Base-by-base conservation (phyloP, 164 flowering plant genomes). In the Brasenia schreberi region DNA sequence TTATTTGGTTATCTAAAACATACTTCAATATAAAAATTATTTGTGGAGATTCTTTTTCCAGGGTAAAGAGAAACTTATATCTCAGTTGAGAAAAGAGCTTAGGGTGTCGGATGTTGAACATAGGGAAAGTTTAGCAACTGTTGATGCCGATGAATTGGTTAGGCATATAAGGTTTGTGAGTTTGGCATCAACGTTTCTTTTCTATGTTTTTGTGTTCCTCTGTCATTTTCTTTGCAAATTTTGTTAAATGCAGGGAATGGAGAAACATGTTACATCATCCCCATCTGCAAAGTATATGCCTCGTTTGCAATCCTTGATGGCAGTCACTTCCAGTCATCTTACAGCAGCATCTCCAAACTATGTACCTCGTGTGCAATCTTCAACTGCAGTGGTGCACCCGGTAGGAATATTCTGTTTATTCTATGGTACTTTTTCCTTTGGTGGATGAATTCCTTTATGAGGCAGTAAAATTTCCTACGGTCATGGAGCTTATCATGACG, bases 81-180 rank as follows among this genome's bases (percentile, higher is more conserved):
- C 80, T 12, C 66, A 69, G 59, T 69, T 81, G 67, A 66, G 81
- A 33, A 78, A 77, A 66, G 81, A 81, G 59, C 81, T 78, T 43
- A 76, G 72, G 65, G 77, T 81, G 43, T 72, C 81, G 42, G 81
- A 78, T 64, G 18, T 61, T 49, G 81, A 81, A 66, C 80, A 81
- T 56, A 72, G 81, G 69, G 77, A 76, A 68, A 63, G 74, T 45
- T 78, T 74, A 49, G 64, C 61, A 39, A 71, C 70, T 65, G 69
- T 77, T 33, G 69, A 78, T 68, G 72, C 75, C 9, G 77, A 81
- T 66, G 73, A 75, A 18, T 65, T 70, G 7, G 66, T 78, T 27
- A 76, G 64, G 69, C 66, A 56, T 69, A 77, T 81, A 69, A 81
- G 84, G 81, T 78, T 61, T 53, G 66, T 10, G 63, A 4, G 18